Evolutionary conservation across 2,329 filamentous ascomycete genomes (phyloP).

Genomic region (Fusarium xyrophilum): DNA sequence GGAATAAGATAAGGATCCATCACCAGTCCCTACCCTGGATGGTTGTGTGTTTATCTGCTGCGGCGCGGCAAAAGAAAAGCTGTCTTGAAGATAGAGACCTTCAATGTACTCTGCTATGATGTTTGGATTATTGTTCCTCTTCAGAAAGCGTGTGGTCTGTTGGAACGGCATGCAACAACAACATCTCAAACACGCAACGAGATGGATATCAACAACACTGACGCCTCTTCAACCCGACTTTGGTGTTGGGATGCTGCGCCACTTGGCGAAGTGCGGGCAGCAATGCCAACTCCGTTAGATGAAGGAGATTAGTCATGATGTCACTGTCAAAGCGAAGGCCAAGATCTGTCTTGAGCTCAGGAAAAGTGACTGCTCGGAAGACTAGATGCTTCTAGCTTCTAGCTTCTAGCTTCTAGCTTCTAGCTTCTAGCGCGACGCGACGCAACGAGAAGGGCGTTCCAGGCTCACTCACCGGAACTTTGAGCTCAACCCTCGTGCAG

Average conservation of each 20-base stretch:
- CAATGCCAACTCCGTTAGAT: background rate
- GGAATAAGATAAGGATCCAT: background rate
- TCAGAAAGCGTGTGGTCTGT: no score
- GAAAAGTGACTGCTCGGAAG: background rate
- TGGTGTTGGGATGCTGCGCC: accelerated
- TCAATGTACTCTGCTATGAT: accelerated
- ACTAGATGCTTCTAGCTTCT: background rate
- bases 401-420: no score
- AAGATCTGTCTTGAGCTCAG: background rate
- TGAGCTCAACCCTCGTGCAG: no score
- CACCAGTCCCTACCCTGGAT: background rate
- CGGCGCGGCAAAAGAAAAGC: background rate
- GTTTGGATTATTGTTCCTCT: accelerated
- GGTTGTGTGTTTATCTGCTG: background rate
- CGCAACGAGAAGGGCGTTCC: background rate
- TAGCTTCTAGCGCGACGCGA: background rate
- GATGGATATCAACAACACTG: no score
- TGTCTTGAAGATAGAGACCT: accelerated
- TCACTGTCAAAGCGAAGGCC: background rate
- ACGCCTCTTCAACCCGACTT: no score
- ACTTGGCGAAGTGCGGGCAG: background rate
- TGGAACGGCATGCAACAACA: no score
- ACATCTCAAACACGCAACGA: no score
- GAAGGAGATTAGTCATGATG: background rate
- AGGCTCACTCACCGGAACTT: background rate